Evolutionary conservation across 768 basidiomycete species (phyloP).

Genomic region (Trametes elegans): DNA sequence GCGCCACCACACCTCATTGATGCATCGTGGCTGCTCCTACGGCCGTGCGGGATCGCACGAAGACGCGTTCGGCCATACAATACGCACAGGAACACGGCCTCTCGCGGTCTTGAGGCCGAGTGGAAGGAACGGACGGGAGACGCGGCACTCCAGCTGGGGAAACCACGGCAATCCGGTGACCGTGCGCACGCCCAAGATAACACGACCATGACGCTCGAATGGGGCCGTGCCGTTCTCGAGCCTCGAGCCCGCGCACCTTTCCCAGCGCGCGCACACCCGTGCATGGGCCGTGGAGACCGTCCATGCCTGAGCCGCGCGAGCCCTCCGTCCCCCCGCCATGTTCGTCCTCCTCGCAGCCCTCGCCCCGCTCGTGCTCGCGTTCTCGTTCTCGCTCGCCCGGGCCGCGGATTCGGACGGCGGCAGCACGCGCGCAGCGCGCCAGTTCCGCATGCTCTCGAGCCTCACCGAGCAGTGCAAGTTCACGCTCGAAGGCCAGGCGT

Average conservation of each 20-base stretch:
- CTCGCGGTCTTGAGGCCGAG: slow-evolving; percentile 3
- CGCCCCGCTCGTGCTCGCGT: slow-evolving; percentile 7
- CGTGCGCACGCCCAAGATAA: slow-evolving; percentile 14
- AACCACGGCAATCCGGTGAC: slow-evolving; percentile 17
- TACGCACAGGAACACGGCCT: not conserved
- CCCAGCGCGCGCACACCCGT: not conserved
- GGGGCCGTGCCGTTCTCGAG: slow-evolving; percentile 1
- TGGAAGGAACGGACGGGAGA: not conserved
- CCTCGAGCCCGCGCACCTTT: not conserved
- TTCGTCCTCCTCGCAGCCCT: slow-evolving; percentile 9
- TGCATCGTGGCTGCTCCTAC: not conserved
- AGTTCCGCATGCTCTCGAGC: slow-evolving; percentile 1
- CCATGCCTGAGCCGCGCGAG: not conserved
- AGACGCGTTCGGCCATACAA: not conserved
- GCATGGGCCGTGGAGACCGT: not conserved
- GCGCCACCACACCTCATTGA: not conserved
- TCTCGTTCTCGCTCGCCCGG: not conserved
- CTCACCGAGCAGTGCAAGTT: slow-evolving; percentile 28
- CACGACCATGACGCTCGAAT: slow-evolving; percentile 13
- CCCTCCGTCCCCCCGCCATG: slow-evolving; percentile 11
- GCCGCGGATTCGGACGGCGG: not conserved
- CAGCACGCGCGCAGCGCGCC: not conserved
- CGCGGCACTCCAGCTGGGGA: slow-evolving; percentile 9
- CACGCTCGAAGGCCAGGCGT: slow-evolving; percentile 21
- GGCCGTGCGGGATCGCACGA: not conserved